phyloP scores from a whole-genome alignment of 2,329 filamentous ascomycete species.

The Gaeumannomyces tritici region DNA sequence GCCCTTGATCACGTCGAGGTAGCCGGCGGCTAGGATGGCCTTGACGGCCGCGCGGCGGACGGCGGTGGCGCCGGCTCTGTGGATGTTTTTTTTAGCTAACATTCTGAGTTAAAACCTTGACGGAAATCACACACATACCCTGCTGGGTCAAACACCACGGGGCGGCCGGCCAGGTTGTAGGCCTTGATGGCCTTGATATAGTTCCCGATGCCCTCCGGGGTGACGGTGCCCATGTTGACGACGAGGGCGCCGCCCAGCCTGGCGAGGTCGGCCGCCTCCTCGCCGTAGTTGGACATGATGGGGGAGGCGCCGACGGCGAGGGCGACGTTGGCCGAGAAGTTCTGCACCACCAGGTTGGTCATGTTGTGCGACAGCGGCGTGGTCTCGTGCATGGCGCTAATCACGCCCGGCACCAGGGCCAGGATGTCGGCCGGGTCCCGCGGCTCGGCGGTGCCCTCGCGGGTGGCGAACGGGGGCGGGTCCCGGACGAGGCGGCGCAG shows the following conservation, averaged over 20 bases:
- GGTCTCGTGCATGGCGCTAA: slow-evolving; percentile 49
- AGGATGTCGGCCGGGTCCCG: slow-evolving; percentile 14
- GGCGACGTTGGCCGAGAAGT: slow-evolving; percentile 87
- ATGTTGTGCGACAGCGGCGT: slow-evolving; percentile 88
- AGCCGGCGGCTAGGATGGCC: slow-evolving; percentile 60
- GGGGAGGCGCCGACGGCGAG: slow-evolving; percentile 77
- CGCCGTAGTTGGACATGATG: slow-evolving; percentile 86
- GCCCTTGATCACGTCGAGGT: slow-evolving; percentile 85
- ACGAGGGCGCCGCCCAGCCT: slow-evolving; percentile 69
- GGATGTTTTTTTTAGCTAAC: slow-evolving; percentile 37
- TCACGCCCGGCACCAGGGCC: slow-evolving; percentile 27
- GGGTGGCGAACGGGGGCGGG: slow-evolving; percentile 19
- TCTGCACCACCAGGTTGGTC: slow-evolving; percentile 94
- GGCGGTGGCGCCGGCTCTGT: slow-evolving; percentile 73
- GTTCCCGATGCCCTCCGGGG: slow-evolving; percentile 60
- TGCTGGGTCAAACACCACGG: slow-evolving; percentile 81
- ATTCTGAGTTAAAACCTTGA: neutral
- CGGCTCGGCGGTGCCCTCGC: slow-evolving; percentile 6
- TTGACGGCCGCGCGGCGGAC: slow-evolving; percentile 64
- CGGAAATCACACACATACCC: slow-evolving; percentile 39
- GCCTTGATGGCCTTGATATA: slow-evolving; percentile 66
- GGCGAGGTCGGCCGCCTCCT: slow-evolving; percentile 75
- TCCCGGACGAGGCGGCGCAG: slow-evolving; percentile 47
- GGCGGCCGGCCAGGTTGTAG: slow-evolving; percentile 69
- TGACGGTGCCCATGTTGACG: slow-evolving; percentile 92